Evolutionary conservation across 2,329 filamentous ascomycete species (phyloP), one percentile per base, ranked within the genome.

Genomic region (Cryoendolithus antarcticus): DNA sequence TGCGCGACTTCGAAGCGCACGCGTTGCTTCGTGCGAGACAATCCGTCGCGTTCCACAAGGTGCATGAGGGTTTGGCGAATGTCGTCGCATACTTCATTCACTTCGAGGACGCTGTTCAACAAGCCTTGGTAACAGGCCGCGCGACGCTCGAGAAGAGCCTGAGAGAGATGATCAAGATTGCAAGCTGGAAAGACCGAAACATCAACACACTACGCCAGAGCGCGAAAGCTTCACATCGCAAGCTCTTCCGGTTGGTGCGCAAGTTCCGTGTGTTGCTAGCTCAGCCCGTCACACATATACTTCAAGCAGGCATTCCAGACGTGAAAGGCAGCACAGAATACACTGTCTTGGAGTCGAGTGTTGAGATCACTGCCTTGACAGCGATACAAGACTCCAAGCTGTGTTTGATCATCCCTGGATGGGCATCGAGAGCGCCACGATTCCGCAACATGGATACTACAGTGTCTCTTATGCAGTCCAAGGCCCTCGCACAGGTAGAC

Each of bases 131-230:
- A 12, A 75, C 74, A 33, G 82, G 80, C n/a, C 76, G 86, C 40
- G 65, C 70, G 5, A 69, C 72, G 0, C 70, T 96, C 10, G 89
- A 96, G 58, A 94, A 86, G 61, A 78, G 86, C 42, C 85, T 96
- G 72, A 89, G 82, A 57, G 84, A 96, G 50, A 79, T 95, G n/a
- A 73, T 98, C 10, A 76, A 93, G 38, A 67, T 98, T 51, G 86
- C 88, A 6, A 95, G 86, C 60, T 98, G 93, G 93, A 95, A 93
- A 59, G 91, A 98, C 51, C 94, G 85, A 13, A 98, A 96, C 53
- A 93, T 98, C 45, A 80, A 82, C 35, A 84, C 86, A 1, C 66
- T 98, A 10, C 76, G 80, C 48, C 86, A 95, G 55, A 96, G 89
- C 59, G 86, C 91, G 1, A 80, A 82, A 51, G 81, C 80, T 44